Conservation (phyloP, 1,284 basidiomycete genomes). For the Malassezia nana region DNA sequence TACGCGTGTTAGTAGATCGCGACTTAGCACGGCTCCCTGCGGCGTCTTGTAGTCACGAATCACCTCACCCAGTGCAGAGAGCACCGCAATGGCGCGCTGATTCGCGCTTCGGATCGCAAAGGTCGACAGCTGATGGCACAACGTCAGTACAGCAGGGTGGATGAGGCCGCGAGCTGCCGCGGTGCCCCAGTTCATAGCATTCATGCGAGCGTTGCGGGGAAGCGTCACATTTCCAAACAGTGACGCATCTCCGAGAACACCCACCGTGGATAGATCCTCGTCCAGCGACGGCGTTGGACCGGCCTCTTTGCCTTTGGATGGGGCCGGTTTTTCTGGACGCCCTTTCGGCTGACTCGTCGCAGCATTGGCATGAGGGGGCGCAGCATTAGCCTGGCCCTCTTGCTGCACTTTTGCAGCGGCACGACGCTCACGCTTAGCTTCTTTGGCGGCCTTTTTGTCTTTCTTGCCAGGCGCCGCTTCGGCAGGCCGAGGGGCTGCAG, state of each 20-base stretch:
- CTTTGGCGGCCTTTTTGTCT: conserved; percentile 34
- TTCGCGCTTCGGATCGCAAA: conserved; percentile 42
- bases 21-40: conserved; percentile 36
- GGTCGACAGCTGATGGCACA: conserved; percentile 35
- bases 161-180: conserved; percentile 31
- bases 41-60: conserved; percentile 46
- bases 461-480: conserved; percentile 7
- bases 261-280: conserved; percentile 15
- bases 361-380: neutral
- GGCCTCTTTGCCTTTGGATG: neutral
- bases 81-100: conserved; percentile 39
- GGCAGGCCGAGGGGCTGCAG: neutral
- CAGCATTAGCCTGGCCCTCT: neutral
- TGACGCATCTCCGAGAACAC: conserved; percentile 22
- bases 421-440: conserved; percentile 32
- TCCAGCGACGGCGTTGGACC: conserved; percentile 9
- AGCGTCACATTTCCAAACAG: conserved; percentile 40
- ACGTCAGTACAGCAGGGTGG: conserved; percentile 37
- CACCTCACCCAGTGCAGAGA: conserved; percentile 38
- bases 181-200: conserved; percentile 23
- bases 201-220: conserved; percentile 23
- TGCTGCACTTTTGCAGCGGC: conserved; percentile 22
- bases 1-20: conserved; percentile 38
- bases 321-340: neutral
- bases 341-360: neutral